Evolutionary conservation across 495 filamentous ascomycete genomes (phyloP), one percentile per base, ranked within the genome.

Genomic region (Neurospora sp.): DNA sequence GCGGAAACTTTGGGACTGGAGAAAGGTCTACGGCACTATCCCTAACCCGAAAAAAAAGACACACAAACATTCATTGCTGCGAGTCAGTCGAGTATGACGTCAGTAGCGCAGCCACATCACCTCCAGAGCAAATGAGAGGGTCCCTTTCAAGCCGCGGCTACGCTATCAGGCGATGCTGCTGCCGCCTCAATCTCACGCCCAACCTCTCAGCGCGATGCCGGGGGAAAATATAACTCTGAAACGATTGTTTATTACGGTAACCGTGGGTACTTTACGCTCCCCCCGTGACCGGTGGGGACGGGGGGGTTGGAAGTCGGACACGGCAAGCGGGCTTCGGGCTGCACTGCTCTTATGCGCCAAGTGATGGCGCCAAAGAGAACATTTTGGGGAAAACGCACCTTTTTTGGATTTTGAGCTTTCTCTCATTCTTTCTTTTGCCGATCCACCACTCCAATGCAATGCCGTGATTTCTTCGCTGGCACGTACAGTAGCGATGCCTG

Each of bases 61-160:
- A 54, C 43, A 45, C 6, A 19, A 15, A n/a, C n/a, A 48, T 54
- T 21, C 71, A 24, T 11, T 31, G 24, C 70, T 71, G 43, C 40
- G 39, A 28, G 42, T 72, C 71, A 72, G 42, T 62, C 36, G 71
- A 69, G 43, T 3, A 72, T 72, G 71, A 72, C 71, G 71, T 69
- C 54, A 59, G 48, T 45, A 4, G 10, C 45, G n/a, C 21, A 62
- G 54, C 54, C 54, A 28, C 24, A 31, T 45, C 17, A 42, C 21
- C 48, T 48, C 48, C 11, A 31, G 48, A 62, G 6, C 54, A 28
- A 31, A 34, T 62, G 28, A 62, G 28, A 62, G 28, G 28, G 54
- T 34, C 28, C 28, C 34, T 62, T 31, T 66, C 28, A 17, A 66
- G 54, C 54, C 54, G 54, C 54, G 54, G 54, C 54, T 34, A 62